phyloP scores from a whole-genome alignment of 257 asterid species.

The Leonotis leonurus region DNA sequence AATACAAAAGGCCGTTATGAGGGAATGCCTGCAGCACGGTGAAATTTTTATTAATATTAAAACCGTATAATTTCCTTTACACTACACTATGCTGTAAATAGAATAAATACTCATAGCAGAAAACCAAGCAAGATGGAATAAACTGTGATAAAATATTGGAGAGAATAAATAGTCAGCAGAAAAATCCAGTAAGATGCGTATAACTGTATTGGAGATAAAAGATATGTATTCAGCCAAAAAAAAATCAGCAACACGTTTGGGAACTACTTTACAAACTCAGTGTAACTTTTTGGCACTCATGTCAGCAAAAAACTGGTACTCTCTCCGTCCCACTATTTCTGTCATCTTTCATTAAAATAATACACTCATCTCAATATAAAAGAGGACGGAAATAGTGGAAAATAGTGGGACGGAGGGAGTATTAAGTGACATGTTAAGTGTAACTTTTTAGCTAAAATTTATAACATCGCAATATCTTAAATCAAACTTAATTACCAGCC shows the following conservation, averaged over 20 bases:
- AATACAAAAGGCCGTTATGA: constrained; percentile 63
- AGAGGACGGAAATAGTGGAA: too few species aligned
- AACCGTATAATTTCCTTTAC: neutral
- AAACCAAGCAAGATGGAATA: neutral
- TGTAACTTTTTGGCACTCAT: neutral
- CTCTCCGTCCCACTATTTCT: too few species aligned
- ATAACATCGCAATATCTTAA: neutral
- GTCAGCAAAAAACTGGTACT: neutral
- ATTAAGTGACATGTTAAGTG: too few species aligned
- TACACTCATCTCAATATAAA: too few species aligned
- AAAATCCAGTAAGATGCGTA: neutral
- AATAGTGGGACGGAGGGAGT: too few species aligned
- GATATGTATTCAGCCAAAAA: neutral
- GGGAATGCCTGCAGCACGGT: constrained; percentile 67
- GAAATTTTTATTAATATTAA: neutral
- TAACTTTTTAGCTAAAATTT: neutral
- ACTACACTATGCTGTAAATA: neutral
- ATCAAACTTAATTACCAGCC: neutral
- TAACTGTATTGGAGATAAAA: neutral
- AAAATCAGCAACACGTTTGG: neutral
- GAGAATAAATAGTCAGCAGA: neutral
- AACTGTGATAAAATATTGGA: neutral
- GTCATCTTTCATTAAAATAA: too few species aligned
- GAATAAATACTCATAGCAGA: neutral
- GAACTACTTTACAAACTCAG: constrained; percentile 3